These are phyloP conservation scores for Rhizopus stolonifer DNA, from an alignment of 371 early-diverging fungal genomes.

Conservation along the genomic window DNA sequence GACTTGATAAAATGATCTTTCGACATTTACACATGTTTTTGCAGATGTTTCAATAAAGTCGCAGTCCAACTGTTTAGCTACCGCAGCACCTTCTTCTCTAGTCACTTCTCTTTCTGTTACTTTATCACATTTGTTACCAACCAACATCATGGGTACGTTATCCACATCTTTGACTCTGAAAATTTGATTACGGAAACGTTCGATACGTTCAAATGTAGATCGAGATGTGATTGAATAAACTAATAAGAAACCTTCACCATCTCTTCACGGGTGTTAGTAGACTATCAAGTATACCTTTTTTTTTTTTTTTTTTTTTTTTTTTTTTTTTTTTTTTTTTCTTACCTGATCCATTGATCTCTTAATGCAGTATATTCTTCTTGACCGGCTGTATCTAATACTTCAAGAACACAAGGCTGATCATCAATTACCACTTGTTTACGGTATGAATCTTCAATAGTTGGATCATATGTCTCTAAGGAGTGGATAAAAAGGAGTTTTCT, in stretches of 20 bases:
- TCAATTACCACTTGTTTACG: slow-evolving; percentile 89
- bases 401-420: slow-evolving; percentile 81
- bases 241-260: slow-evolving; percentile 88
- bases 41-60: slow-evolving; percentile 83
- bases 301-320: too few relatives aligned
- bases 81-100: slow-evolving; percentile 72
- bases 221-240: slow-evolving; percentile 86
- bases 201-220: slow-evolving; percentile 82
- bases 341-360: slow-evolving; percentile 92
- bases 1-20: slow-evolving; percentile 62
- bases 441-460: slow-evolving; percentile 40
- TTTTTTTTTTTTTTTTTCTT: too few relatives aligned
- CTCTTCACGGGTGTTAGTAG: slow-evolving; percentile 39
- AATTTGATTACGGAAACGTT: slow-evolving; percentile 79
- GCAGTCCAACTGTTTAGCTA: slow-evolving; percentile 66
- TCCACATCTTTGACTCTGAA: slow-evolving; percentile 80
- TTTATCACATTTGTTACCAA: slow-evolving; percentile 92
- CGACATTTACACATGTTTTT: slow-evolving; percentile 81
- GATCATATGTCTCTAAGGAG: slow-evolving; percentile 32
- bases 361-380: slow-evolving; percentile 86
- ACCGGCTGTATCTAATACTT: slow-evolving; percentile 91
- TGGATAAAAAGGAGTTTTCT: background rate
- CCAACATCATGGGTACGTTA: slow-evolving; percentile 81
- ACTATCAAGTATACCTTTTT: too few relatives aligned
- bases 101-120: slow-evolving; percentile 74